Evolutionary conservation across 2,329 filamentous ascomycete species (phyloP), one percentile per base, ranked within the genome.

Genomic region (Ophiognomonia clavigignenti-juglandacearum): DNA sequence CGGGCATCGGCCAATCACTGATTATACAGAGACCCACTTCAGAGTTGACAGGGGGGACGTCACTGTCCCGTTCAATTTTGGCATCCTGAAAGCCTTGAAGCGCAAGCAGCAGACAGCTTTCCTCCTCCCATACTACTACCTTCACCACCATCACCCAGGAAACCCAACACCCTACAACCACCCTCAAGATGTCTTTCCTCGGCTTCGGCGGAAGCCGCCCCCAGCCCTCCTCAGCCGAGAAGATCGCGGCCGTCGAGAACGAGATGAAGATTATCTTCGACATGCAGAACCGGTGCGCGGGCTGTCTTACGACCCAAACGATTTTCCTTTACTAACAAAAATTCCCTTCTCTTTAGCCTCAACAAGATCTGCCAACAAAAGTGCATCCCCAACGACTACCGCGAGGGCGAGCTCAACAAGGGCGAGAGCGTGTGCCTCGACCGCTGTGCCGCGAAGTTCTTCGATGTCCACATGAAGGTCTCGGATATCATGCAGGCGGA

Each of bases 361-460:
- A 85, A 89, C 62, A 83, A 88, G 69, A 87, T 88, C 54, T 98
- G 93, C 81, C 83, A 87, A 57, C 83, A 86, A 66, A 98, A 98
- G 77, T 98, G 93, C 73, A 81, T 98, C 59, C 92, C 92, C 53
- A 77, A 74, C 62, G 83, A 92, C 61, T 98, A 97, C 82, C 89
- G 90, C 67, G 93, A 98, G 75, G 83, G 81, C 67, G 92, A 98
- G 60, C 83, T 98, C 62, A 96, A 96, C 82, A 98, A 98, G 76
- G 95, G 91, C 77, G 93, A 98, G 73, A 90, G 86, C 58, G 93
- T 98, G 60, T 98, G 95, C 75, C 83, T 98, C 59, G 93, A 98
- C 74, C 88, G 93, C 63, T 98, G 95, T 73, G 88, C 95, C 49
- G 80, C 87, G 64, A 98, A 98, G 76, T 98, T 97, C 77, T 96